Percentiles rank a stretch among this genome's conserved stretches.
These are phyloP conservation scores for Aspergillus aculeatus DNA, from an alignment of 2,329 filamentous ascomycete species.

Conservation along the genomic window DNA sequence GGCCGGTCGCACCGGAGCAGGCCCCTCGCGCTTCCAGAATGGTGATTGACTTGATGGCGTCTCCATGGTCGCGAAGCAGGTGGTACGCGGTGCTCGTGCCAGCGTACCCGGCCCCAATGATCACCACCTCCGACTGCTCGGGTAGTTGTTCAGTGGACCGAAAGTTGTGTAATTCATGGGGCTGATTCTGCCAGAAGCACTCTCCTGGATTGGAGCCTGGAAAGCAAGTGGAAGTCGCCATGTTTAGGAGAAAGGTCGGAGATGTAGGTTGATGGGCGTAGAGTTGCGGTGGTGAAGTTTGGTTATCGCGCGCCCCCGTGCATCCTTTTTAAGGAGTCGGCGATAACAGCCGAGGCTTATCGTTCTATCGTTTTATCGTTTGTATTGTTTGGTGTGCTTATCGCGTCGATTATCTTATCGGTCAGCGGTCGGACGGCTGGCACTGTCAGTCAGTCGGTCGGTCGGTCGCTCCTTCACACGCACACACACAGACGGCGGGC, in stretches of 20 bases:
- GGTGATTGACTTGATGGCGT: conserved; percentile 24
- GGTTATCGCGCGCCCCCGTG: background rate
- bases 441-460: background rate
- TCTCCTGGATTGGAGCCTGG: conserved; percentile 5
- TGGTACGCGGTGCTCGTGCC: conserved; percentile 46
- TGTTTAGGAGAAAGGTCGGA: background rate
- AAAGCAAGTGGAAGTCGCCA: background rate
- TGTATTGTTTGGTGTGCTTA: background rate
- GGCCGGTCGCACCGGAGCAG: conserved; percentile 45
- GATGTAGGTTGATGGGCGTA: background rate
- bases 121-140: conserved; percentile 40
- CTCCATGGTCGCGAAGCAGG: conserved; percentile 26
- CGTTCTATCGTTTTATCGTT: background rate
- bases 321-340: background rate
- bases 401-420: background rate
- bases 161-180: conserved; percentile 41
- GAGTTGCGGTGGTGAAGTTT: background rate
- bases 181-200: conserved; percentile 45
- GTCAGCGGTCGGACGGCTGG: background rate
- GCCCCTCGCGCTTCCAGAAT: conserved; percentile 41
- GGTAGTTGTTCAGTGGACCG: conserved; percentile 35
- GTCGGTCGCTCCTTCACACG: background rate
- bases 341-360: background rate
- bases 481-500: background rate
- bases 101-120: conserved; percentile 50